Evolutionary conservation across 345 rosid species (phyloP), one percentile per base, ranked within the genome.

Genomic region (Iberis pinnata): DNA sequence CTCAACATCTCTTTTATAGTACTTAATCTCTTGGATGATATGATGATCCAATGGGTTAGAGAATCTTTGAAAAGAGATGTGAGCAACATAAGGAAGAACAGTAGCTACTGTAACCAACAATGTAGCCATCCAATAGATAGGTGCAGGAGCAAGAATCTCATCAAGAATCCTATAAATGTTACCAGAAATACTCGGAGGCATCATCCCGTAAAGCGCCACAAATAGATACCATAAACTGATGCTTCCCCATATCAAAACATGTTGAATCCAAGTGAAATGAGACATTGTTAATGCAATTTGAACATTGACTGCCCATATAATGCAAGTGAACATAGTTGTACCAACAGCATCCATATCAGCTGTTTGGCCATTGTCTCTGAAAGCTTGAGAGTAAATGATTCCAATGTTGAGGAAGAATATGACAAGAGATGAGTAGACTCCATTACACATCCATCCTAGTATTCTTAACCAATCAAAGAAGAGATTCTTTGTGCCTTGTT

Each of bases 241-340:
- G 73, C 95, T 87, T 33, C 98, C 98, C 93, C 92, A 82, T 32
- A 92, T 78, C 13, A 92, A 61, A 51, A 88, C 70, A 52, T 92
- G 96, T 49, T 92, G 98, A 72, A 88, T 85, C 92, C 96, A 88
- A 42, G 98, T 88, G 76, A 88, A 92, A 73, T 92, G 96, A 57
- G 90, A 83, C 76, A 92, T 78, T 0, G 86, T 85, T 39, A 92
- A 81, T 0, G 98, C 93, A 18, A 92, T 88, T 69, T 92, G 96
- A 68, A 78, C 84, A 59, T 92, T 92, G 29, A 80, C 95, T 8
- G 82, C 84, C 82, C 95, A 84, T 16, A 92, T 80, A 42, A 92
- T 83, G 80, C 95, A 81, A 25, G 98, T 85, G 83, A 85, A 88
- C 90, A 88, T 92, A 3, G 95, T 78, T 4, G 98, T 76, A 35